Evolutionary conservation across 768 basidiomycete genomes (phyloP).

Genomic region (Dioszegia hungarica): DNA sequence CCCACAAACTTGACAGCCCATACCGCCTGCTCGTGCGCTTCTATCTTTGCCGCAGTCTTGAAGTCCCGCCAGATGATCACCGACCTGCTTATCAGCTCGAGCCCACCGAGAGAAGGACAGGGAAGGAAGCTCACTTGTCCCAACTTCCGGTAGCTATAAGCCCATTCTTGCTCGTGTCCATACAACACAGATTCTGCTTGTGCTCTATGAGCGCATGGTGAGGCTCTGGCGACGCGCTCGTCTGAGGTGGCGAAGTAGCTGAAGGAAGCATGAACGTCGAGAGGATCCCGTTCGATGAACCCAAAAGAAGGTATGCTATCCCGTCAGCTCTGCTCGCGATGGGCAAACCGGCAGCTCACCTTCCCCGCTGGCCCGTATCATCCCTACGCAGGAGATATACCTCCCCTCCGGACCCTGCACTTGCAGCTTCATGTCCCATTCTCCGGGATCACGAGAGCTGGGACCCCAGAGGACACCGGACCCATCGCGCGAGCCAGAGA

Average conservation of each 20-base stretch:
- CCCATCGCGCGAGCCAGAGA: constrained; percentile 88
- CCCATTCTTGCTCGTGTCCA: constrained; percentile 66
- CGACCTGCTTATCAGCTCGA: constrained; percentile 57
- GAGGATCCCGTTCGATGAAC: constrained; percentile 82
- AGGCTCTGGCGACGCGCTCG: constrained; percentile 62
- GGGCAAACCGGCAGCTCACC: no score
- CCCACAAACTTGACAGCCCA: constrained; percentile 85
- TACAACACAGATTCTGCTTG: constrained; percentile 79
- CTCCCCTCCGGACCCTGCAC: constrained; percentile 55
- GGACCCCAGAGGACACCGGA: constrained; percentile 77
- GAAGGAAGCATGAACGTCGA: constrained; percentile 58
- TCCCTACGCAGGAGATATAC: constrained; percentile 71
- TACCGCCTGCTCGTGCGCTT: constrained; percentile 83
- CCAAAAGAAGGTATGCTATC: constrained; percentile 76
- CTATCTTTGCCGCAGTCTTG: constrained; percentile 64
- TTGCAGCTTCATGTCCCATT: constrained; percentile 51
- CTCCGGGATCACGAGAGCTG: constrained; percentile 53
- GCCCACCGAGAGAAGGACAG: not conserved
- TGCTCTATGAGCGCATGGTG: constrained; percentile 81
- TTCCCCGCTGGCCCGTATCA: constrained; percentile 60
- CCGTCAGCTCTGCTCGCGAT: not conserved
- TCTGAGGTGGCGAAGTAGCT: constrained; percentile 54
- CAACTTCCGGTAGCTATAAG: constrained; percentile 89
- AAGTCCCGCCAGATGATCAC: constrained; percentile 91
- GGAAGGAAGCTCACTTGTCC: constrained; percentile 65